phyloP scores from a whole-genome alignment of 805 yeast species.

The Candida golubevii region DNA sequence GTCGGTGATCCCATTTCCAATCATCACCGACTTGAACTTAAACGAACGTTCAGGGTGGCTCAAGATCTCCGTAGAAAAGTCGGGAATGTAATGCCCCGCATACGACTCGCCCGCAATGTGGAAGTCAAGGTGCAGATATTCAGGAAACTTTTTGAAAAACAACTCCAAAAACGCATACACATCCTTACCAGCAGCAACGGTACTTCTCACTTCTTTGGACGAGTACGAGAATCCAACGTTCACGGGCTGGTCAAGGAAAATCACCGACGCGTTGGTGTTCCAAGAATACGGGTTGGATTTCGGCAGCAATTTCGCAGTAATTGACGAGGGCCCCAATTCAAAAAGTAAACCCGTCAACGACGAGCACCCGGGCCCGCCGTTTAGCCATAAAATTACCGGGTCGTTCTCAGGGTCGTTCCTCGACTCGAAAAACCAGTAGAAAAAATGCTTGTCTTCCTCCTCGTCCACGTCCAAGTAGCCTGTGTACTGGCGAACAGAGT shows the following conservation, averaged over 20 bases:
- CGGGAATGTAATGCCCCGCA: constrained; percentile 93
- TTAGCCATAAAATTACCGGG: constrained; percentile 86
- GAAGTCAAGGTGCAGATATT: constrained; percentile 52
- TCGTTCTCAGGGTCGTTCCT: constrained; percentile 66
- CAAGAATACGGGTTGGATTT: constrained; percentile 78
- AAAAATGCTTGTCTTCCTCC: constrained; percentile 83
- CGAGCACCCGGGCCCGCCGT: constrained; percentile 97
- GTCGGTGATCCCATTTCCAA: constrained; percentile 92
- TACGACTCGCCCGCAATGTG: constrained; percentile 93
- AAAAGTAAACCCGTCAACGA: constrained; percentile 85
- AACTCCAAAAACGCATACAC: constrained; percentile 79
- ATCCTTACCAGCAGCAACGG: constrained; percentile 83
- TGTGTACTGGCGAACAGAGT: constrained; percentile 74
- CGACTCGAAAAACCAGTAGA: constrained; percentile 92
- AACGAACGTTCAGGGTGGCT: constrained; percentile 21
- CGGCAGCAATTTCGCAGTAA: constrained; percentile 63
- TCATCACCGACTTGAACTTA: constrained; percentile 54
- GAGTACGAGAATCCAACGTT: constrained; percentile 90
- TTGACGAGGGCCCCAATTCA: constrained; percentile 86
- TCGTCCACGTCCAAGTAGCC: constrained; percentile 76
- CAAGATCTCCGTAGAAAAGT: constrained; percentile 76
- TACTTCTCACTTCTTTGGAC: constrained; percentile 54
- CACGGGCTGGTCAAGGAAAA: constrained; percentile 91
- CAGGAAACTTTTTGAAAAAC: constrained; percentile 81
- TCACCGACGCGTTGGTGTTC: constrained; percentile 87